Base-by-base conservation (phyloP, 441 rosid genomes). In the Pelargonium hybrid region DNA sequence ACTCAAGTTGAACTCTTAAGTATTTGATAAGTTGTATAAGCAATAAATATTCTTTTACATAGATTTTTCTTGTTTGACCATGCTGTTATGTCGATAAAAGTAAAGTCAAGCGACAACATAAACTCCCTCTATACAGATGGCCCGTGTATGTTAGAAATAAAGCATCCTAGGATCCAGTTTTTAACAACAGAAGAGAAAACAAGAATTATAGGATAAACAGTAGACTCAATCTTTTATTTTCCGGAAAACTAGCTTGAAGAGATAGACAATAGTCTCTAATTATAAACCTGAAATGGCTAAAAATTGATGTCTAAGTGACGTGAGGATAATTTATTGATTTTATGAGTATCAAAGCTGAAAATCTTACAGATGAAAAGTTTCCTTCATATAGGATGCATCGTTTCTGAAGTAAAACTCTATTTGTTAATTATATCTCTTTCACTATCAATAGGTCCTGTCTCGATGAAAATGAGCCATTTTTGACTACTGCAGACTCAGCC, bases 401-500 rank as follows among this genome's bases (percentile, higher is more conserved):
- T 71, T 56, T 52, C 25, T 39, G 20, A 69, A 69, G 21, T 29
- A 73, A 50, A 47, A 63, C 64, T 3, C 75, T 29, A 31, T 4
- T 68, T n/a, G 13, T 56, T 34, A 15, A 67, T 72, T 34, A 57
- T 66, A 54, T 71, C 66, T 73, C 23, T 64, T 71, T 79, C 65
- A 76, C 66, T 71, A 67, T 79, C 61, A 43, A 67, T 85, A 93
- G 98, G 98, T 94, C 97, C 67, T 76, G 84, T 77, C 96, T 94
- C 59, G 98, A 94, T 82, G 96, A 88, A 80, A 91, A 90, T 71
- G 80, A 85, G 82, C 86, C 97, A 71, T 91, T 88, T 82, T 78
- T 94, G 77, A 87, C 92, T 15, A 88, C 96, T 15, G 84, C 87
- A 34, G 97, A 94, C 83, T 94, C 98, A 56, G 91, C 93, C 1